phyloP scores from a whole-genome alignment of 2,329 filamentous ascomycete genomes.

The Plectosphaerella sp. region DNA sequence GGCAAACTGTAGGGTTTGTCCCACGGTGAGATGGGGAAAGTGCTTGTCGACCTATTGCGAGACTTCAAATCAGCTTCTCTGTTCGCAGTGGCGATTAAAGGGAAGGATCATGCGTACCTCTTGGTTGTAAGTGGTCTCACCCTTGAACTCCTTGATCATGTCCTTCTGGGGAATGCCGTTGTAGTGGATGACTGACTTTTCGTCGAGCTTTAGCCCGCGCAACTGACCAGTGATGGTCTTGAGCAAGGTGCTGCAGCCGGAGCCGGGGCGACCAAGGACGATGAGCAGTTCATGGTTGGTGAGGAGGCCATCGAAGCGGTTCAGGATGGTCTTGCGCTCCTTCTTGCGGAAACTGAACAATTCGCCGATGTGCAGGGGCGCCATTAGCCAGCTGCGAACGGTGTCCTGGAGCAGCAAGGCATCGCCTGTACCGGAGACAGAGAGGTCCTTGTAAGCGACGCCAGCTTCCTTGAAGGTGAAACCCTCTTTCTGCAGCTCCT shows the following conservation, averaged over 20 bases:
- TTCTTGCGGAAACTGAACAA: conserved; percentile 42
- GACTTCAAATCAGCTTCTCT: background rate
- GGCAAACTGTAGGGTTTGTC: conserved; percentile 70
- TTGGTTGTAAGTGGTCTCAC: conserved; percentile 69
- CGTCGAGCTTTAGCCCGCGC: conserved; percentile 49
- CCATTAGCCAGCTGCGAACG: conserved; percentile 53
- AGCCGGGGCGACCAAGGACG: conserved; percentile 63
- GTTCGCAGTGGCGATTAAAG: background rate
- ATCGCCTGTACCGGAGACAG: conserved; percentile 62
- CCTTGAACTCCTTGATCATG: conserved; percentile 58
- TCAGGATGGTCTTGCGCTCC: conserved; percentile 55
- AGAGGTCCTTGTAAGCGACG: conserved; percentile 60
- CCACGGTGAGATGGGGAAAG: conserved; percentile 73
- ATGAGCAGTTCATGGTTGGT: conserved; percentile 63
- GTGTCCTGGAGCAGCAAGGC: conserved; percentile 66
- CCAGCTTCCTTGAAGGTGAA: conserved; percentile 50
- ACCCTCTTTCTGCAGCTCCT: conserved; percentile 47
- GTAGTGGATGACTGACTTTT: conserved; percentile 53
- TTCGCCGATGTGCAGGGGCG: conserved; percentile 54
- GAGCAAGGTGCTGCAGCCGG: conserved; percentile 60
- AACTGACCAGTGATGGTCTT: conserved; percentile 59
- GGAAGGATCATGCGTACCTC: conserved; percentile 40
- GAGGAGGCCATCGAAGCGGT: conserved; percentile 60
- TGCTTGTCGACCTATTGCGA: conserved; percentile 57
- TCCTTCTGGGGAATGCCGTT: conserved; percentile 50